phyloP scores from a whole-genome alignment of 106 monocot genomes.

The Dioscorea alata region DNA sequence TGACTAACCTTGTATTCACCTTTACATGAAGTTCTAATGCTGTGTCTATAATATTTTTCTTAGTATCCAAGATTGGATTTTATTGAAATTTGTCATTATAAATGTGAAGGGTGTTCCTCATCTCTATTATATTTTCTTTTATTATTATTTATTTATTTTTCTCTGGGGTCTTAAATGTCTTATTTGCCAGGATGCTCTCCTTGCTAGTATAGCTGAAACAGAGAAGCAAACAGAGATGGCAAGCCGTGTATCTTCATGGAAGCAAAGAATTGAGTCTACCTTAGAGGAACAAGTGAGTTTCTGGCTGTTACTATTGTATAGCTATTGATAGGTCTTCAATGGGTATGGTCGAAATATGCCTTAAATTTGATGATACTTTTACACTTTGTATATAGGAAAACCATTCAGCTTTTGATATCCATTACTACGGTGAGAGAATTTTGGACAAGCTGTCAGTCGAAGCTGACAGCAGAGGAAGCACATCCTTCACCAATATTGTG shows the following conservation, averaged over 20 bases:
- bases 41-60: too few species aligned
- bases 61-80: too few species aligned
- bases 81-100: too few species aligned
- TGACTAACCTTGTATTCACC: too few species aligned
- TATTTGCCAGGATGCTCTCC: constrained; percentile 60
- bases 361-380: too few species aligned
- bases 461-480: constrained; percentile 22
- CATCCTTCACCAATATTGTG: constrained; percentile 60
- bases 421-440: constrained; percentile 65
- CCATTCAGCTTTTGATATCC: constrained; percentile 73
- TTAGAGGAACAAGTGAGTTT: constrained; percentile 68
- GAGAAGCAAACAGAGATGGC: constrained; percentile 83
- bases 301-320: too few species aligned
- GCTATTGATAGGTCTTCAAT: too few species aligned
- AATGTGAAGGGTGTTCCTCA: too few species aligned
- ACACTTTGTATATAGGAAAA: constrained; percentile 32
- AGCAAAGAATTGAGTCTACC: constrained; percentile 61
- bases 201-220: constrained; percentile 82
- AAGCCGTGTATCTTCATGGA: constrained; percentile 84
- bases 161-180: background rate
- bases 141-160: too few species aligned
- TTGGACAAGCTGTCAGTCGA: constrained; percentile 48
- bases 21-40: too few species aligned
- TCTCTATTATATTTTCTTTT: too few species aligned
- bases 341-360: too few species aligned